phyloP scores from a whole-genome alignment of 768 basidiomycete species.

The Tricholoma flavovirens region DNA sequence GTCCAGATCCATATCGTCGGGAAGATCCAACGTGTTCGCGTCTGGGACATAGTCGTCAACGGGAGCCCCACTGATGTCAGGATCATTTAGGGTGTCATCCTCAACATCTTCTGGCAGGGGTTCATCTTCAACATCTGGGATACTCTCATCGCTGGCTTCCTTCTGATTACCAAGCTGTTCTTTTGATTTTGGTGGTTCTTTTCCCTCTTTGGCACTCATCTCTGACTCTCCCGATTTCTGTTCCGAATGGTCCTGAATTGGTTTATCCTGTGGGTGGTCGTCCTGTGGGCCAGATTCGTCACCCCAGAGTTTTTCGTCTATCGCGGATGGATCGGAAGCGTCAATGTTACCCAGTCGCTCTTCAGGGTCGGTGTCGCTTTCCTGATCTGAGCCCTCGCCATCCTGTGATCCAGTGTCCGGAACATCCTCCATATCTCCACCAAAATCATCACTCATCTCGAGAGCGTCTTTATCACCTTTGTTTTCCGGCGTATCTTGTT shows the following conservation, averaged over 20 bases:
- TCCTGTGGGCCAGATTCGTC: constrained; percentile 64
- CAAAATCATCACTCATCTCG: constrained; percentile 90
- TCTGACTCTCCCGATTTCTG: constrained; percentile 51
- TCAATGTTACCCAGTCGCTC: constrained; percentile 84
- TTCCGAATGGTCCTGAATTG: constrained; percentile 55
- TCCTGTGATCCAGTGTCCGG: constrained; percentile 56
- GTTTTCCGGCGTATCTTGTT: constrained; percentile 38
- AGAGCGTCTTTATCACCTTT: constrained; percentile 70
- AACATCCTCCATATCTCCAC: constrained; percentile 79
- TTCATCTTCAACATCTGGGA: constrained; percentile 15
- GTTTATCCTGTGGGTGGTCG: constrained; percentile 47
- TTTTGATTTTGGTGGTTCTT: constrained; percentile 32
- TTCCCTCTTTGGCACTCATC: constrained; percentile 73
- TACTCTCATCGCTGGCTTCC: constrained; percentile 19
- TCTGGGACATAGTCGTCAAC: constrained; percentile 77
- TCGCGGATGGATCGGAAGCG: constrained; percentile 70
- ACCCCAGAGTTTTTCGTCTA: constrained; percentile 98
- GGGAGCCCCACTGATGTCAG: constrained; percentile 53
- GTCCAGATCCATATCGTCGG: constrained; percentile 75
- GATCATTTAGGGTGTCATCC: constrained; percentile 37
- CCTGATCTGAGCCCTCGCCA: constrained; percentile 45
- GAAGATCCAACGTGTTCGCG: constrained; percentile 80
- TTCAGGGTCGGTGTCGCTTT: constrained; percentile 62
- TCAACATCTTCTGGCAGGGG: constrained; percentile 21
- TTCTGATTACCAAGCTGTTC: constrained; percentile 21